Percentiles rank a stretch among this genome's conserved stretches.
These are phyloP conservation scores for Tuber brumale DNA, from an alignment of 495 filamentous ascomycete species.

Conservation along the genomic window DNA sequence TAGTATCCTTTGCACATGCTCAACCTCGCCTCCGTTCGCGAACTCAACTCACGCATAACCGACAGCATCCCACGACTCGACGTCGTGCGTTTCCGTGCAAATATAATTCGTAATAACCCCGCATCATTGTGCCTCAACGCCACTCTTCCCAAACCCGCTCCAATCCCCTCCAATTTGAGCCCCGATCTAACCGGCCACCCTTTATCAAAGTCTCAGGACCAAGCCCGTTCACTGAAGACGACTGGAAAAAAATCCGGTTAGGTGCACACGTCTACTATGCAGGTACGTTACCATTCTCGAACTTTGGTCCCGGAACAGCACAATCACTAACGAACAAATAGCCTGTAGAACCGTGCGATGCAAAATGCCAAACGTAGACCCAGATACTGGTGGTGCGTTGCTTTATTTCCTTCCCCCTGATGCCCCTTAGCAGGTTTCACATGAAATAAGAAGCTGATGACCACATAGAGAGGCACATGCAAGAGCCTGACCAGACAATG, in stretches of 20 bases:
- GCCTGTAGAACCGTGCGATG: constrained; percentile 52
- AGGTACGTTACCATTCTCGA: constrained; percentile 5
- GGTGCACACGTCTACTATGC: constrained; percentile 46
- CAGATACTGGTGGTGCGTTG: constrained; percentile 51
- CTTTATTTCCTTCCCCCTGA: background rate
- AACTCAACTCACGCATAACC: constrained; percentile 51
- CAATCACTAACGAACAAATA: constrained; percentile 14
- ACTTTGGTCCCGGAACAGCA: background rate
- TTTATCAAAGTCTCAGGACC: constrained; percentile 52
- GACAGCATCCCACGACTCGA: constrained; percentile 57
- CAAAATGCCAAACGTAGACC: constrained; percentile 77
- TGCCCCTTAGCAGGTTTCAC: background rate
- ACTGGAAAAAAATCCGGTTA: constrained; percentile 68
- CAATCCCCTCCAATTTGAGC: background rate
- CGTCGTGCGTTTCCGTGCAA: constrained; percentile 70
- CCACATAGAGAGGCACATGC: constrained; percentile 51
- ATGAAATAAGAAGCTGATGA: background rate
- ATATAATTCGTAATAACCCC: constrained; percentile 58
- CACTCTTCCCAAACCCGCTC: background rate
- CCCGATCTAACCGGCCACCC: constrained; percentile 5
- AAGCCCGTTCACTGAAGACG: constrained; percentile 62
- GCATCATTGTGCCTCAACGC: constrained; percentile 17
- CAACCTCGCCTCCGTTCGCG: constrained; percentile 64
- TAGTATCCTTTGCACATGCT: constrained; percentile 78
- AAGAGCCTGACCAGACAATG: constrained; percentile 68